Evolutionary conservation across 192 early-diverging fungal genomes (phyloP).

Genomic region (Backusella westeae): DNA sequence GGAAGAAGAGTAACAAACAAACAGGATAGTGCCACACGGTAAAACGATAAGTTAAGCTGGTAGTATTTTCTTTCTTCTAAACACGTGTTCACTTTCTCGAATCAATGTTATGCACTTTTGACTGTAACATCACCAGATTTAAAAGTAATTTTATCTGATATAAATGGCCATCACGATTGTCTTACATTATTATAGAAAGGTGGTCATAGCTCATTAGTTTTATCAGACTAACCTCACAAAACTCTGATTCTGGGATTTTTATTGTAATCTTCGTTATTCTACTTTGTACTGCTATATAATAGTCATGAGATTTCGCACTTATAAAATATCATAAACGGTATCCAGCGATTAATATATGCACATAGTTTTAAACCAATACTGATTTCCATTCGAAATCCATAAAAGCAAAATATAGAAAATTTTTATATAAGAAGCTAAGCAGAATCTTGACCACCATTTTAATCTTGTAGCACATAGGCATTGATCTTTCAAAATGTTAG

Average conservation of each 20-base stretch:
- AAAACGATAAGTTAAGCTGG: not conserved
- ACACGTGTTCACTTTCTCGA: not conserved
- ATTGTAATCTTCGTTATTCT: not conserved
- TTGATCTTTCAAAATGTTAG: not conserved
- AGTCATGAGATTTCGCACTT: not conserved
- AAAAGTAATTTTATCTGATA: not conserved
- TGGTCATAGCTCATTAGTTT: not conserved
- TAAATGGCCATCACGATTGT: not conserved
- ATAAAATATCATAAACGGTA: not conserved
- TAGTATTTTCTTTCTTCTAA: not conserved
- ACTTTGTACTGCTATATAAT: not conserved
- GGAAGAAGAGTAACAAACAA: not conserved
- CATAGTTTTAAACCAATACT: not conserved
- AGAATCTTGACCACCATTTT: not conserved
- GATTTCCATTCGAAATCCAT: not conserved
- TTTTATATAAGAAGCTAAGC: not conserved
- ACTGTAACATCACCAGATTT: not conserved
- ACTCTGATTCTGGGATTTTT: not conserved
- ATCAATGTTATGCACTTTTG: not conserved
- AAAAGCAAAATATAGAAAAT: not conserved
- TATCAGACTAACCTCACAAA: slow-evolving; percentile 6
- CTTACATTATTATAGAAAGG: not conserved
- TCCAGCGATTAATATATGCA: not conserved
- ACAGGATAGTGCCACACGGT: not conserved
- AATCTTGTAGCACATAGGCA: not conserved